Evolutionary conservation across 495 filamentous ascomycete species (phyloP).

Genomic region (Thozetella sp.): DNA sequence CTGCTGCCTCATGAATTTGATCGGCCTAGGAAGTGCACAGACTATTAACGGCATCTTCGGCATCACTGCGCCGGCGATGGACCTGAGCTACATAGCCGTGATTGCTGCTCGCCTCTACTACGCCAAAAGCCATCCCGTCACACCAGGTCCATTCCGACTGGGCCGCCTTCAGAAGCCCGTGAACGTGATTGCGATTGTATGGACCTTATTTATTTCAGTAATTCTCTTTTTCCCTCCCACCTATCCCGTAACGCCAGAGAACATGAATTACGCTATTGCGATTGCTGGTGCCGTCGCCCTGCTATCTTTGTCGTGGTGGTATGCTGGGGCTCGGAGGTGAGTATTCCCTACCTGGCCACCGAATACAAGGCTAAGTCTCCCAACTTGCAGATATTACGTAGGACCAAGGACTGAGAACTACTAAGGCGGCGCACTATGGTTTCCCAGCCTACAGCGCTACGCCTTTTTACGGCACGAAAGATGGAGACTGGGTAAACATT

Average conservation of each 20-base stretch:
- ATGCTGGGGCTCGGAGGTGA: background rate
- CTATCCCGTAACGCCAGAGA: background rate
- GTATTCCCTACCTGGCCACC: background rate
- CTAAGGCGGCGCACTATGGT: background rate
- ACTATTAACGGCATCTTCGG: constrained; percentile 1
- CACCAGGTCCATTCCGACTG: background rate
- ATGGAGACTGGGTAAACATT: too few species aligned
- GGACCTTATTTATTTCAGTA: constrained; percentile 1
- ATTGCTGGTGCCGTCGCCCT: background rate
- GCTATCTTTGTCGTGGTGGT: background rate
- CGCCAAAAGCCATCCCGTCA: background rate
- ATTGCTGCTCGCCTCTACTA: background rate
- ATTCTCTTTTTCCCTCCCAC: background rate
- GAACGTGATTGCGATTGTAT: background rate
- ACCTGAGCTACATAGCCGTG: background rate
- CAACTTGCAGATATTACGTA: background rate
- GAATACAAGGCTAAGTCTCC: background rate
- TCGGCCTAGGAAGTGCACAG: background rate
- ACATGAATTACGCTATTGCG: background rate
- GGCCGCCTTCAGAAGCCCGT: background rate
- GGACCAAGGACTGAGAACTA: constrained; percentile 1
- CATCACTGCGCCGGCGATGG: background rate
- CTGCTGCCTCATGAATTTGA: background rate
- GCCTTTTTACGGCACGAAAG: too few species aligned
- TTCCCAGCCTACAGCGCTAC: too few species aligned